Evolutionary conservation across 1,139 yeast genomes (phyloP).

Genomic region (Geotrichum australiense): DNA sequence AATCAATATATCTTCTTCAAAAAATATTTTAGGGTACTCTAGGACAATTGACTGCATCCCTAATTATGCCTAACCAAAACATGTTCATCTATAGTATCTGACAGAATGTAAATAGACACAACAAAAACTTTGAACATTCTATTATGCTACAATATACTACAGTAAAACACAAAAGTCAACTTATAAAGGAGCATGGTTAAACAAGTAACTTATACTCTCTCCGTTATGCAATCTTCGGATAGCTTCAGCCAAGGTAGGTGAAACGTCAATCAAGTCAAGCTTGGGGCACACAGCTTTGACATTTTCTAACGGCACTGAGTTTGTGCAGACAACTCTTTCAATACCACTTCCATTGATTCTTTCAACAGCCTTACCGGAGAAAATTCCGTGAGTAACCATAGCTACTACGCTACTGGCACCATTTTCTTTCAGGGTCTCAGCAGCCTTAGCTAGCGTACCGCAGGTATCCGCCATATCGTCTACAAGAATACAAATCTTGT

Average conservation of each 20-base stretch:
- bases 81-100: no score
- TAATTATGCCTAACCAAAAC: no score
- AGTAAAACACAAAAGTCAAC: background rate
- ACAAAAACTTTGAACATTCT: background rate
- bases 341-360: constrained; percentile 72
- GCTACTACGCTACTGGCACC: constrained; percentile 84
- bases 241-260: constrained; percentile 76
- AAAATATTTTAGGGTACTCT: no score
- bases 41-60: no score
- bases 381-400: constrained; percentile 90
- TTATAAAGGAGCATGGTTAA: constrained; percentile 58
- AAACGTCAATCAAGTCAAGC: constrained; percentile 75
- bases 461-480: constrained; percentile 99
- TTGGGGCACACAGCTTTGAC: constrained; percentile 62
- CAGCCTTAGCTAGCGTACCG: constrained; percentile 93
- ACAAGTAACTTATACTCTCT: constrained; percentile 88
- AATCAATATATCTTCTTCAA: no score
- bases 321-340: constrained; percentile 80
- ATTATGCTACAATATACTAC: background rate
- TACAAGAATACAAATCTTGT: constrained; percentile 78
- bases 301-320: constrained; percentile 84
- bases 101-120: no score
- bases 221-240: constrained; percentile 95
- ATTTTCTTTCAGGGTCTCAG: constrained; percentile 73
- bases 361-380: constrained; percentile 78